These are phyloP conservation scores for Euphorbia pulcherrima DNA, from an alignment of 345 rosid genomes.

Conservation along the genomic window DNA sequence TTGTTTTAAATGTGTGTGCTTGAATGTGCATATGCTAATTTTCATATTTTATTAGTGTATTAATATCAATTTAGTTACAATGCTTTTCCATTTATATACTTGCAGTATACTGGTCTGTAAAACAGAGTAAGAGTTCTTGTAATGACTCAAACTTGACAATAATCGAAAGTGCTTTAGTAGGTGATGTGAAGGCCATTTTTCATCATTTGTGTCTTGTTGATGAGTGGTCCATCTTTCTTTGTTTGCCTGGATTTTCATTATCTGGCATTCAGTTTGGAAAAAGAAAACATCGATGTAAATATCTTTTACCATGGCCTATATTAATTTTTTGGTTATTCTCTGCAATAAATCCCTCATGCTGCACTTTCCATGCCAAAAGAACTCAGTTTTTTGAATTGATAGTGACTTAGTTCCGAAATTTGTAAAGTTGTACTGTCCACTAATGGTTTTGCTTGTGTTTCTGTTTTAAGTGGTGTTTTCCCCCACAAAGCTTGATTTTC, in stretches of 20 bases:
- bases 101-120: too few species aligned
- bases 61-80: not conserved
- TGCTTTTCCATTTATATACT: not conserved
- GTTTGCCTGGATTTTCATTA: not conserved
- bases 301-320: too few species aligned
- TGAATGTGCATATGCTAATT: not conserved
- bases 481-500: not conserved
- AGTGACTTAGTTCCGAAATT: not conserved
- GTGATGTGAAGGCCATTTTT: not conserved
- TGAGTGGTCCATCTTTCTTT: not conserved
- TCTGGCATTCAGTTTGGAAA: not conserved
- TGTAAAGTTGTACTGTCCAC: not conserved
- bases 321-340: constrained; percentile 3
- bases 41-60: not conserved
- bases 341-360: not conserved
- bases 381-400: not conserved
- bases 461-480: not conserved
- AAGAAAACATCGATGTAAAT: too few species aligned
- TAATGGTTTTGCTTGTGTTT: not conserved
- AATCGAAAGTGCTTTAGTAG: not conserved
- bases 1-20: not conserved
- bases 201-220: not conserved
- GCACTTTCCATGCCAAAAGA: not conserved
- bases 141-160: not conserved
- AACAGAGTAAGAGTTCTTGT: not conserved